These are phyloP conservation scores for Cyberlindnera bimundalis DNA, from an alignment of 805 yeast species.

Conservation along the genomic window DNA sequence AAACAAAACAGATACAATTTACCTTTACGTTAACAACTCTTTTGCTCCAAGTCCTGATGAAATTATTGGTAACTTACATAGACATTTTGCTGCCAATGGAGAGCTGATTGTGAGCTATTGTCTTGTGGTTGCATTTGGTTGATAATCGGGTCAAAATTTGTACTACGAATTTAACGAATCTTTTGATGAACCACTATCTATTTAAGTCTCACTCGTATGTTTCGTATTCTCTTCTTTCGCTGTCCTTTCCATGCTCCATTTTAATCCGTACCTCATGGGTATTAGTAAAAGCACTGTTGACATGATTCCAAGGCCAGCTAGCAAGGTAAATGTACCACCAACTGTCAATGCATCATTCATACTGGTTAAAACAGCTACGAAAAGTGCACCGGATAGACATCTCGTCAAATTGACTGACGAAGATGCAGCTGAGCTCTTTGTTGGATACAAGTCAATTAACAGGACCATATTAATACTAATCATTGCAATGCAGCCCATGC, in stretches of 20 bases:
- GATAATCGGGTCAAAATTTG: no score
- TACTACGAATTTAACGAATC: no score
- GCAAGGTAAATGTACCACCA: constrained; percentile 78
- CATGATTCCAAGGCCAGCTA: constrained; percentile 46
- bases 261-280: constrained; percentile 32
- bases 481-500: constrained; percentile 54
- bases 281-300: constrained; percentile 26
- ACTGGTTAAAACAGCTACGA: constrained; percentile 60
- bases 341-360: constrained; percentile 56
- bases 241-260: constrained; percentile 27
- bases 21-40: constrained; percentile 44
- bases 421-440: constrained; percentile 67
- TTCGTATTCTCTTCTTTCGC: constrained; percentile 4
- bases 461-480: constrained; percentile 59
- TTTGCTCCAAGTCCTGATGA: constrained; percentile 46
- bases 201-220: no score
- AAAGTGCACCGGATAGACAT: constrained; percentile 66
- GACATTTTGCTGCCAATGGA: constrained; percentile 34
- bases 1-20: constrained; percentile 23
- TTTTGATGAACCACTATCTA: no score
- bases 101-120: constrained; percentile 45
- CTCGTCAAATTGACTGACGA: constrained; percentile 70
- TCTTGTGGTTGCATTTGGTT: constrained; percentile 45
- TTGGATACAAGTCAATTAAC: constrained; percentile 74
- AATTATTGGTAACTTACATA: constrained; percentile 34